Conservation (phyloP, 176 grass and related monocot genomes). For the Canna indica region DNA sequence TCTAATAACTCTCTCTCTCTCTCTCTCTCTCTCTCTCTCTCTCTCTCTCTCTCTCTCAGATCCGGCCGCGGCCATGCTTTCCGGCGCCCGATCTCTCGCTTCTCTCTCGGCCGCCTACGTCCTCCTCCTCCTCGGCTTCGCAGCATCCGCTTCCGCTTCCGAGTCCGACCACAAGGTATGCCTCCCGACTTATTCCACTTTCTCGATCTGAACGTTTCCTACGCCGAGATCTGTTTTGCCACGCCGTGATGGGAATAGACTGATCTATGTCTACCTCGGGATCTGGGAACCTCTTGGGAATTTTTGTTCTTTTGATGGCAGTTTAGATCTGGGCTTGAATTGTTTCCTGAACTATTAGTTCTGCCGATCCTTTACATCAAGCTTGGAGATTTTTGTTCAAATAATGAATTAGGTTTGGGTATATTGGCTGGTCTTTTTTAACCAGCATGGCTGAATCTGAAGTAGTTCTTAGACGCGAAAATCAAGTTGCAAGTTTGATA, state of each 20-base stretch:
- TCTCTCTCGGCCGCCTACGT: slow-evolving; percentile 8
- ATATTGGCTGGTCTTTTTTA: not conserved
- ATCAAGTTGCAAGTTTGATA: not conserved
- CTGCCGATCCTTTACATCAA: not conserved
- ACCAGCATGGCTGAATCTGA: not conserved
- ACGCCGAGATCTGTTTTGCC: not conserved
- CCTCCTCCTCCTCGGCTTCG: slow-evolving; percentile 22
- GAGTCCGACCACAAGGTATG: slow-evolving; percentile 85
- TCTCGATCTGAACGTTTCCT: not conserved
- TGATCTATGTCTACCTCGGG: not conserved
- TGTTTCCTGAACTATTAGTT: not conserved
- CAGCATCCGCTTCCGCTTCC: slow-evolving; percentile 36
- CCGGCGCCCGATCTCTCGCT: slow-evolving; percentile 23
- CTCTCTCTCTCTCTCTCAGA: slow-evolving; percentile 7
- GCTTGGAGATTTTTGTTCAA: not conserved
- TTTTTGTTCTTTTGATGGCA: not conserved
- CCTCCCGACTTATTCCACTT: not conserved
- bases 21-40: not conserved
- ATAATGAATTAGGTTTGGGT: not conserved
- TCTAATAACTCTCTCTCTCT: not conserved
- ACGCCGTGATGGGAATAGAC: not conserved
- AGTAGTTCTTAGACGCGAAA: not conserved
- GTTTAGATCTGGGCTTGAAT: not conserved
- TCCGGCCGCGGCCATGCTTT: slow-evolving; percentile 24
- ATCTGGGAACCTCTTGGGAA: not conserved